Evolutionary conservation across 495 filamentous ascomycete genomes (phyloP), one percentile per base, ranked within the genome.

Genomic region (Tuber indicum): DNA sequence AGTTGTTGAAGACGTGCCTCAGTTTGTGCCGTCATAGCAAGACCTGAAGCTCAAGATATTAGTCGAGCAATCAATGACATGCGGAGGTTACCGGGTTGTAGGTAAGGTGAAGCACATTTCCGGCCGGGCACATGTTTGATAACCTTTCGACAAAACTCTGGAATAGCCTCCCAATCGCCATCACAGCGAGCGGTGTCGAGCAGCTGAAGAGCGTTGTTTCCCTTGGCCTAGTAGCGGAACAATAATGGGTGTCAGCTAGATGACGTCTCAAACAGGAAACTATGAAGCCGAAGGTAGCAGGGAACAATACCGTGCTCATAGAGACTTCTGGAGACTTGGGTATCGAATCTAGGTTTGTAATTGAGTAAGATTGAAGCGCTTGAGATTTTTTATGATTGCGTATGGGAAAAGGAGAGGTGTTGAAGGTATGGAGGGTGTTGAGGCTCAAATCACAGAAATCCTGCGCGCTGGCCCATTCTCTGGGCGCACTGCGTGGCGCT

Each of bases 121-220:
- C 92, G 90, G 46, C 94, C 90, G 70, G 94, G 91, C 77, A 94
- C 93, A 88, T 98, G 95, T 82, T 98, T 98, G 81, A 90, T 91
- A 77, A 98, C 89, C 85, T 99, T 98, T 80, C 94, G 89, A 80
- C 92, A 90, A 77, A 97, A 87, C 85, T 98, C 96, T 44, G 92
- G 92, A n/a, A 98, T 88, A 44, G 92, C 92, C 77, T 92, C 88
- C 96, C 96, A 99, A 82, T 89, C 90, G 44, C 93, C 93, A 82
- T 94, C 90, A 83, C 92, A 96, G 76, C 96, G 92, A 79, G 93
- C 93, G 80, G 89, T 88, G 82, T 98, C 93, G 79, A 99, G 89
- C 85, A 89, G 89, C 82, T 88, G 87, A 79, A 95, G 87, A 85
- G 97, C 97, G 81, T 90, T 89, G 77, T 87, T 88, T 72, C 91